Conservation (phyloP, 805 yeast genomes). For the Ogataea minuta region DNA sequence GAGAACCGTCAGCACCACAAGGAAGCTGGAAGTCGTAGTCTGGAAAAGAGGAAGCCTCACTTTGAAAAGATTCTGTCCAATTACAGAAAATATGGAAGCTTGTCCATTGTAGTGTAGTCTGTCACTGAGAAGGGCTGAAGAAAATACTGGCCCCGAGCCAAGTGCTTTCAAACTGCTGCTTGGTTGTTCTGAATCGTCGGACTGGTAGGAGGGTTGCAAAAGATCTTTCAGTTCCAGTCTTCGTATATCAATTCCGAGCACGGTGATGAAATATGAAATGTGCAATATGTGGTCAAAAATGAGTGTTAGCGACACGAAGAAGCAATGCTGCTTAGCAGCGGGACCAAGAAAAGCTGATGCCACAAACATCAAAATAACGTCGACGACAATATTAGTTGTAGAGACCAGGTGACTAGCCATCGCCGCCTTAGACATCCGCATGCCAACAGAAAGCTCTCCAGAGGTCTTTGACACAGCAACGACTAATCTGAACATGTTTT, state of each 20-base stretch:
- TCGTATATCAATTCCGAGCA: conserved; percentile 64
- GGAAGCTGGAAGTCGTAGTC: conserved; percentile 31
- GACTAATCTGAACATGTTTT: conserved; percentile 47
- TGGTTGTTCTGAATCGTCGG: conserved; percentile 11
- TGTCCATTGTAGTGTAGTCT: conserved; percentile 7
- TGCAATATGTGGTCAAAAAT: conserved; percentile 60
- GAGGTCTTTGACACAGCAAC: conserved; percentile 39
- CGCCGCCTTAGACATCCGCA: conserved; percentile 38
- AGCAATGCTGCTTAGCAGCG: conserved; percentile 39
- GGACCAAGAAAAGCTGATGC: conserved; percentile 31
- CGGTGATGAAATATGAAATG: conserved; percentile 61
- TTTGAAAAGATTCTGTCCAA: conserved; percentile 34
- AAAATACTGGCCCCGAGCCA: conserved; percentile 24
- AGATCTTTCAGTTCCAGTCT: conserved; percentile 61
- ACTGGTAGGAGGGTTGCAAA: conserved; percentile 29
- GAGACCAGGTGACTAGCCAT: conserved; percentile 39
- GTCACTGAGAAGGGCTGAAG: conserved; percentile 18
- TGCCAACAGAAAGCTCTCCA: conserved; percentile 40
- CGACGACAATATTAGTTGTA: conserved; percentile 32
- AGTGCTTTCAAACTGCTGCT: conserved; percentile 15
- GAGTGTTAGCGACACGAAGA: conserved; percentile 48
- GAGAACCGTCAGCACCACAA: conserved; percentile 28
- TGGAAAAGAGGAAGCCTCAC: conserved; percentile 39
- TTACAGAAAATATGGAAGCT: conserved; percentile 19
- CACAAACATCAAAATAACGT: conserved; percentile 21